A percentile compares a stretch with the other conserved stretches of the same genome.
Evolutionary conservation across 257 asterid species (phyloP).

Genomic region (Hygrophila difformis): DNA sequence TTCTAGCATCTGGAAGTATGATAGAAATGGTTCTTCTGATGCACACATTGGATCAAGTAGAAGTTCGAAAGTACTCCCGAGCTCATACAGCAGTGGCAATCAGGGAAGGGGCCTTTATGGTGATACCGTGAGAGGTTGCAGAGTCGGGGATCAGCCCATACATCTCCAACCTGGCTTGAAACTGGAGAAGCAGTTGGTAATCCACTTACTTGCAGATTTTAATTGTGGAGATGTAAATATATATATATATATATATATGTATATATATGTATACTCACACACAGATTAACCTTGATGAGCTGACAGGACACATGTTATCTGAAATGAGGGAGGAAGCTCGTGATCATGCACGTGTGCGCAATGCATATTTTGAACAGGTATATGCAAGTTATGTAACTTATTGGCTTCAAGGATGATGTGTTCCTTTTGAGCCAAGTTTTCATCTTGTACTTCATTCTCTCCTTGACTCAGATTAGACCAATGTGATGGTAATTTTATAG

Average conservation of each 20-base stretch:
- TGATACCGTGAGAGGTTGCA: slow-evolving; percentile 48
- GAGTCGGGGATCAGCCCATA: slow-evolving; percentile 43
- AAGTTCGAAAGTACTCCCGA: slow-evolving; percentile 57
- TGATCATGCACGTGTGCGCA: slow-evolving; percentile 93
- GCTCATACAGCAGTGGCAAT: slow-evolving; percentile 36
- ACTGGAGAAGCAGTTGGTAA: slow-evolving; percentile 80
- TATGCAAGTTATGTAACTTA: slow-evolving; percentile 5
- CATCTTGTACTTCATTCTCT: no score
- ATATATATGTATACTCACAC: no score
- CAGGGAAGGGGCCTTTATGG: slow-evolving; percentile 46
- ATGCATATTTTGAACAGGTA: slow-evolving; percentile 97
- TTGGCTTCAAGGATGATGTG: background rate
- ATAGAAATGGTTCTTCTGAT: slow-evolving; percentile 54
- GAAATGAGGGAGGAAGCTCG: slow-evolving; percentile 98
- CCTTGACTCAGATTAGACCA: no score
- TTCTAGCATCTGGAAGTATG: slow-evolving; percentile 75
- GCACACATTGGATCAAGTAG: slow-evolving; percentile 79
- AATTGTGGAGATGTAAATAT: slow-evolving; percentile 4
- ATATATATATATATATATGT: slow-evolving; percentile 21
- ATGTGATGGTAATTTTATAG: no score
- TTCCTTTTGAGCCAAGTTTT: no score
- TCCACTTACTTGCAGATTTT: slow-evolving; percentile 13
- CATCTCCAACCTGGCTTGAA: slow-evolving; percentile 64
- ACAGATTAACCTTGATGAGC: slow-evolving; percentile 40
- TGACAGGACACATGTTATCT: slow-evolving; percentile 86